phyloP scores from a whole-genome alignment of 768 basidiomycete genomes.

The Agrocybe chaxingu region DNA sequence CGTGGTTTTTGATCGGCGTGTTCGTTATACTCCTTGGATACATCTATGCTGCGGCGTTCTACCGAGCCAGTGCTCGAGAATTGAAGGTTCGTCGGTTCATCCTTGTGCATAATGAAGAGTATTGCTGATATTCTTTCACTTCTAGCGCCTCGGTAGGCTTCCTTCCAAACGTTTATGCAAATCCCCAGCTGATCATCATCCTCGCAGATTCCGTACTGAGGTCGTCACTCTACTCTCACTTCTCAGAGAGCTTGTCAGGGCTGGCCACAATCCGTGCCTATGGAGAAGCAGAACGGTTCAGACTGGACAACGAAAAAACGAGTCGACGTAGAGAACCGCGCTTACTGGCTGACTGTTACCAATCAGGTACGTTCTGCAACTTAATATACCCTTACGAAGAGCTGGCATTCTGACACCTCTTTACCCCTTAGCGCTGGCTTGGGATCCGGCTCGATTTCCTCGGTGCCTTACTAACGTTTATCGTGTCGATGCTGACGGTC shows the following conservation, averaged over 20 bases:
- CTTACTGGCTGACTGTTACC: conserved; percentile 83
- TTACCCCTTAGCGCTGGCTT: conserved; percentile 63
- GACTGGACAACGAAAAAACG: conserved; percentile 66
- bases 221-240: conserved; percentile 86
- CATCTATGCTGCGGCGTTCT: conserved; percentile 73
- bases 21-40: conserved; percentile 58
- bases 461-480: conserved; percentile 67
- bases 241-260: conserved; percentile 87
- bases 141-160: conserved; percentile 52
- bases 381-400: background rate
- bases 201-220: conserved; percentile 77
- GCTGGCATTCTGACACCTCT: background rate
- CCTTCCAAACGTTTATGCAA: background rate
- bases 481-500: conserved; percentile 78
- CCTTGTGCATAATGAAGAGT: background rate
- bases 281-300: conserved; percentile 74
- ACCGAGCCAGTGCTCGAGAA: conserved; percentile 82
- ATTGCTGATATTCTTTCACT: conserved; percentile 3
- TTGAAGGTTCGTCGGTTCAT: conserved; percentile 53
- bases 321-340: conserved; percentile 83
- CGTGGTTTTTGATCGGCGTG: conserved; percentile 84
- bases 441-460: conserved; percentile 88
- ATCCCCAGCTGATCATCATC: background rate
- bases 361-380: conserved; percentile 54
- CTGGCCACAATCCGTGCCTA: conserved; percentile 88